phyloP scores from a whole-genome alignment of 1,284 basidiomycete genomes.

The Microbotryum saponariae region DNA sequence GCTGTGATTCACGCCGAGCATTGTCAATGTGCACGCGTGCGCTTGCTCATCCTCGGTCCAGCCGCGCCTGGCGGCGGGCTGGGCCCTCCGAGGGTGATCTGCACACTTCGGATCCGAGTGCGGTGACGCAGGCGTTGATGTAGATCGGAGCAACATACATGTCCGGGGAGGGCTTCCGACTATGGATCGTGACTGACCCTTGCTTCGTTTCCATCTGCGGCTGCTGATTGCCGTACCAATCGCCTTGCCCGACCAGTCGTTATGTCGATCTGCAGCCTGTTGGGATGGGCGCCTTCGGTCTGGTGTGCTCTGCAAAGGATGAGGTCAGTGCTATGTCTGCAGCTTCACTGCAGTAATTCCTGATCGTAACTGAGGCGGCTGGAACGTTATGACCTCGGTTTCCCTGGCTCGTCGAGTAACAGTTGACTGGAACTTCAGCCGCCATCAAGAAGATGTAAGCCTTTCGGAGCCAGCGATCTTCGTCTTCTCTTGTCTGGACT shows the following conservation, averaged over 20 bases:
- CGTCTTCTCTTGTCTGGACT: neutral
- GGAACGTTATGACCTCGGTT: neutral
- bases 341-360: no score
- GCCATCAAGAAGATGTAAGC: conserved; percentile 87
- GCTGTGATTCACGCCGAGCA: neutral
- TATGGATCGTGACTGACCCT: no score
- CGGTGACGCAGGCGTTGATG: neutral
- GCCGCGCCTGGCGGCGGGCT: neutral
- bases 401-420: conserved; percentile 38
- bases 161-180: neutral
- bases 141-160: conserved; percentile 20
- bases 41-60: neutral
- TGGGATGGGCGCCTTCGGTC: conserved; percentile 96
- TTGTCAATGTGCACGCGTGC: neutral
- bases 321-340: conserved; percentile 17
- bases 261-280: conserved; percentile 99
- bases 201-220: neutral
- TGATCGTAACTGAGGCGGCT: neutral
- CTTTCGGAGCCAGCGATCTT: neutral
- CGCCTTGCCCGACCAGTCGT: conserved; percentile 42
- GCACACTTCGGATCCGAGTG: neutral
- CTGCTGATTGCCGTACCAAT: neutral
- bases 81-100: neutral
- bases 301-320: conserved; percentile 98
- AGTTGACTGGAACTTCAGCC: conserved; percentile 85